These are phyloP conservation scores for Hippophae gyantsensis DNA, from an alignment of 306 rosid species.

Conservation along the genomic window DNA sequence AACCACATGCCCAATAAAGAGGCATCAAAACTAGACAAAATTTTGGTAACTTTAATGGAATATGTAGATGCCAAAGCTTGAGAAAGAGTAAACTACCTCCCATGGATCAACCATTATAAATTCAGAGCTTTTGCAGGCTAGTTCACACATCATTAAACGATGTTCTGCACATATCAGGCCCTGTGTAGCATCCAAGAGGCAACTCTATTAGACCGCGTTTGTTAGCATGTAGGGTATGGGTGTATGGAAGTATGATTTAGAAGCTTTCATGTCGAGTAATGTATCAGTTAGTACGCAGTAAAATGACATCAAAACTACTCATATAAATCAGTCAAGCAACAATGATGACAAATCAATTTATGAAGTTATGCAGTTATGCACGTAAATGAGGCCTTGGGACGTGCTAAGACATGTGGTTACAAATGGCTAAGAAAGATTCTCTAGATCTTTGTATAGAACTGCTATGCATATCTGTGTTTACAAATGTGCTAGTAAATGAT, in stretches of 20 bases:
- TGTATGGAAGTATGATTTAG: too few species aligned
- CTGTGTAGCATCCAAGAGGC: conserved; percentile 25
- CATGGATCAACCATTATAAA: conserved; percentile 92
- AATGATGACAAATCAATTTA: too few species aligned
- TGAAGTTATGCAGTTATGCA: too few species aligned
- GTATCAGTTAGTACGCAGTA: too few species aligned
- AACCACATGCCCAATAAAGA: neutral
- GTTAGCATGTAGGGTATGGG: too few species aligned
- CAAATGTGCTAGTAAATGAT: conserved; percentile 1
- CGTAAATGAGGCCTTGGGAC: too few species aligned
- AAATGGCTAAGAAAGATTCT: neutral
- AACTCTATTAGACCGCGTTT: conserved; percentile 10
- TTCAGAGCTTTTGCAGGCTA: conserved; percentile 67
- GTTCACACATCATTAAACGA: conserved; percentile 50
- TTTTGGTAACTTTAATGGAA: too few species aligned
- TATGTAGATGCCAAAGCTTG: neutral
- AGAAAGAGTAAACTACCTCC: conserved; percentile 50
- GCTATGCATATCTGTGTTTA: conserved; percentile 1
- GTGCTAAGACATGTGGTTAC: neutral
- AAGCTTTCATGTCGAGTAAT: too few species aligned
- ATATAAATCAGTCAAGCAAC: too few species aligned
- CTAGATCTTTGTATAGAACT: neutral
- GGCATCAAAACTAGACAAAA: neutral
- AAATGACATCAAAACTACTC: too few species aligned
- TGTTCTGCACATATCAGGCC: conserved; percentile 68